Base-by-base conservation (phyloP, 2,329 filamentous ascomycete species). In the Ceratocystis papillata region DNA sequence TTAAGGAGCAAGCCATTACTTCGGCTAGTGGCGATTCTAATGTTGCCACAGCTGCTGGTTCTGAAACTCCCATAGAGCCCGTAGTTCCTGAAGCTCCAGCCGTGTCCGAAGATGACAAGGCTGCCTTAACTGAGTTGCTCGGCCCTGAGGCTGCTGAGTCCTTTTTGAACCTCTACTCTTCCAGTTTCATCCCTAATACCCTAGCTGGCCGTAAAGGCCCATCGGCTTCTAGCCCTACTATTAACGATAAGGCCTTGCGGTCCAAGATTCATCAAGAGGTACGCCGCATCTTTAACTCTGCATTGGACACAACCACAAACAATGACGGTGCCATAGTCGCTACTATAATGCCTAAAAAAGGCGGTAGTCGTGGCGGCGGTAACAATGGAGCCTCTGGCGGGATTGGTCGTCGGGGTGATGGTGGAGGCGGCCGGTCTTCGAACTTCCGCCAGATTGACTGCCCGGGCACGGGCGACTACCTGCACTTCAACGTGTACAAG, bases 401-500 rank as follows among this genome's bases (percentile, higher is more conserved):
- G 17, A 66, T 57, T 15, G 64, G 62, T n/a, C 46, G 70, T 70
- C 57, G 57, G 64, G 30, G 69, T 69, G 57, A 62, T 48, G 50
- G 53, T 60, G 48, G 53, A 57, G 45, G 62, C 46, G 55, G 65
- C 17, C 59, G 55, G 12, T 28, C 50, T 48, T 63, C 53, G 28
- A 66, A 62, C 55, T 50, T 44, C 22, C 62, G 53, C 15, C 28
- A 62, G 53, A 65, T 67, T 10, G 65, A 67, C 15, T 69, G 68
- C 61, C 63, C 69, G 69, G 70, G 71, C 67, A 68, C 74, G 81
- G 90, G 88, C 20, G 87, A 91, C 62, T 94, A 90, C 74, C 78
- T 96, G 15, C 91, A 96, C 74, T 96, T 96, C 74, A 93, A 89
- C 0, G 80, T 96, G 63, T 95, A 93, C 82, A 96, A 96, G 77